Evolutionary conservation across 495 filamentous ascomycete genomes (phyloP).

Genomic region (Neurospora discreta): DNA sequence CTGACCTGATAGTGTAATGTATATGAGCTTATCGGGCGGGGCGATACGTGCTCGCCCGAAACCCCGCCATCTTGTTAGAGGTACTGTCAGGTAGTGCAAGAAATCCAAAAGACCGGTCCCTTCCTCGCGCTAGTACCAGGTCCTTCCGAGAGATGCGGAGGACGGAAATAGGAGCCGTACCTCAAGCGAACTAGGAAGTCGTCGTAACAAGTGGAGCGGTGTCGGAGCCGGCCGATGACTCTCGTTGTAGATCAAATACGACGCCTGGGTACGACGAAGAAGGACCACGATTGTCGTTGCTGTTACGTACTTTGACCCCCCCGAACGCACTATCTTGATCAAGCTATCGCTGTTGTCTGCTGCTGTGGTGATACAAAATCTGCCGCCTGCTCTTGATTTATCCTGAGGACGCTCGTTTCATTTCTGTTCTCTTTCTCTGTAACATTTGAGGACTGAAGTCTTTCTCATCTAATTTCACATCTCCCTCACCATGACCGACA

Average conservation of each 20-base stretch:
- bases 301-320: background rate
- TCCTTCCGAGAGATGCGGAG: slow-evolving; percentile 4
- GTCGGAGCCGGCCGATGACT: background rate
- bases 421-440: background rate
- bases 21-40: background rate
- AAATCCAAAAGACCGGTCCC: background rate
- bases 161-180: background rate
- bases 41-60: background rate
- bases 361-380: background rate
- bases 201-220: background rate
- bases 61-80: too few species aligned
- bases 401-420: background rate
- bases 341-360: background rate
- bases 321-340: background rate
- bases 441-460: background rate
- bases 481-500: slow-evolving; percentile 17
- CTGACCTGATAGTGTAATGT: background rate
- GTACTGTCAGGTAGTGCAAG: too few species aligned
- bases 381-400: slow-evolving; percentile 2
- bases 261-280: background rate
- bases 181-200: background rate
- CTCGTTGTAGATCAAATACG: background rate
- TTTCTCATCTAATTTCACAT: background rate
- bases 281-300: background rate
- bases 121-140: background rate